Evolutionary conservation across 2,329 filamentous ascomycete species (phyloP), one percentile per base, ranked within the genome.

Genomic region (Rhynchosporium agropyri): DNA sequence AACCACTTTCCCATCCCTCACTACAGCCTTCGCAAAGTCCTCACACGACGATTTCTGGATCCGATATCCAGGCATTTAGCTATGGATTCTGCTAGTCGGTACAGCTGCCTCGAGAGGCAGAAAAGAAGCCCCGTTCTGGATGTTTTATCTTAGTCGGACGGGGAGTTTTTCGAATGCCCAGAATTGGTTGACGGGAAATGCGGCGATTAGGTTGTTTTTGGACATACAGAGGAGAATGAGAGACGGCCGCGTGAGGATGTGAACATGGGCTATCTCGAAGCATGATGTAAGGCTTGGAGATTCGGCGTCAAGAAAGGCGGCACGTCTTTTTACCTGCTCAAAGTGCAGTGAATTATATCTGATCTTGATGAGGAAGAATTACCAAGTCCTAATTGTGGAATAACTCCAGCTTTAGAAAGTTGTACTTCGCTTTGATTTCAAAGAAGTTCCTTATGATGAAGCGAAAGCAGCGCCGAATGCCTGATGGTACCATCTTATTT

Each of bases 51-150:
- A 60, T 3, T 66, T 66, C 53, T 66, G 64, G 64, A 36, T 60
- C 9, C 10, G 45, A 4, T 61, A 65, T 58, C 64, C 64, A 3
- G 64, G 64, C 4, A 48, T 66, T 15, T 48, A 61, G 48, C 42
- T 65, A 8, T 66, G 64, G 64, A 46, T 62, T 13, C 28, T 65
- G 33, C 57, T 66, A 3, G 64, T 66, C 2, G 64, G 62, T 3
- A 64, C 63, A 6, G 54, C 64, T 3, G 54, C 59, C 38, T n/a
- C 38, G 2, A 57, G 60, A 28, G 63, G 48, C 12, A 66, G 55
- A 48, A 60, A 64, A 42, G 64, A 65, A 26, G 61, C 56, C 26
- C 56, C 59, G 2, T 66, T 66, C 40, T 66, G 63, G 53, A 65
- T 64, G 50, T 62, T 66, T 46, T 66, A 66, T 33, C 43, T 66